Percentiles rank a stretch among this genome's conserved stretches.
Evolutionary conservation across 441 rosid genomes (phyloP).

Genomic region (Biscutella laevigata): DNA sequence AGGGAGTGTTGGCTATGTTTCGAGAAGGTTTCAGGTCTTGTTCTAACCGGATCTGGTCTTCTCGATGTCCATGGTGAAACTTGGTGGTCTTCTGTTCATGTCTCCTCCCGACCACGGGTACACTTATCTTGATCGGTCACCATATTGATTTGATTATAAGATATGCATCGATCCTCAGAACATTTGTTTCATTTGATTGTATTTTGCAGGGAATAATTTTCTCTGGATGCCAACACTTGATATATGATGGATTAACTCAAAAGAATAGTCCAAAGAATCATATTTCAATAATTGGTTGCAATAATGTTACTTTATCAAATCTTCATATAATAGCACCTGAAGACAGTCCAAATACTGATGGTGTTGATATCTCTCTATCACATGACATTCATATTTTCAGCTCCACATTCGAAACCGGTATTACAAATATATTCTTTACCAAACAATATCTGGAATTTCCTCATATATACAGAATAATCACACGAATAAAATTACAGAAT

Average conservation of each 20-base stretch:
- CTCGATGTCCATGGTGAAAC: conserved; percentile 14
- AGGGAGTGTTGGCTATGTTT: background rate
- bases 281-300: background rate
- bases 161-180: background rate
- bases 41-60: conserved; percentile 5
- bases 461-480: background rate
- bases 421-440: background rate
- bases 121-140: background rate
- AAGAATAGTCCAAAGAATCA: conserved; percentile 21
- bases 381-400: background rate
- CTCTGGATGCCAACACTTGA: background rate
- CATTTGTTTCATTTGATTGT: background rate
- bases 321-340: conserved; percentile 17
- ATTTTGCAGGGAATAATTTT: conserved; percentile 14
- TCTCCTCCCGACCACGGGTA: background rate
- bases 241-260: conserved; percentile 23
- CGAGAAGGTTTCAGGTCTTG: conserved; percentile 5
- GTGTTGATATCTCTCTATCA: conserved; percentile 16
- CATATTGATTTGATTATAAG: background rate
- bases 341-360: conserved; percentile 30
- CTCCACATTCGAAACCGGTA: conserved; percentile 22
- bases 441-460: background rate
- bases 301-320: conserved; percentile 16
- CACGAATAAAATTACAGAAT: background rate
- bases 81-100: conserved; percentile 17